Evolutionary conservation across 306 rosid genomes (phyloP), one percentile per base, ranked within the genome.

Genomic region (Cucurbita pepo): DNA sequence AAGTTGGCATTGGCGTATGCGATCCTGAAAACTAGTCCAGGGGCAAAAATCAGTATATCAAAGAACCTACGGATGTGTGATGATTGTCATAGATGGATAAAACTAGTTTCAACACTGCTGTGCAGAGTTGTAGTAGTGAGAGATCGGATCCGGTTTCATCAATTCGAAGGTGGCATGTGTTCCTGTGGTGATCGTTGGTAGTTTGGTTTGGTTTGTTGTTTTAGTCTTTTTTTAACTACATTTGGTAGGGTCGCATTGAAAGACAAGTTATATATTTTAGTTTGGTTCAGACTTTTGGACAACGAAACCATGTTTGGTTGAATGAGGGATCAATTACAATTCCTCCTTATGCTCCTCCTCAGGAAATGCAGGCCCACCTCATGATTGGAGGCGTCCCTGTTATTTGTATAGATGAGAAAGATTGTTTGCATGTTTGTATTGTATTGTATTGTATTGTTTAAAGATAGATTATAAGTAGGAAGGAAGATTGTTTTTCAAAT

Each of bases 261-360:
- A 30, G 3, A 30, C 34, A 30, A 30, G 3, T 30, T 30, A 30
- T 30, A 30, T 30, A 30, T 30, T 30, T 30, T 30, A 30, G 3
- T 30, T 30, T 30, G 89, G 97, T 91, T 70, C 97, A 89, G 77
- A 91, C 97, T 71, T 91, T 91, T 82, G 97, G 97, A 74, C 97
- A 88, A 62, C 83, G 86, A 80, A 88, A 91, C 84, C 97, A 91
- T 38, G 97, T 91, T 76, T 91, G 97, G 81, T 77, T 91, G 85
- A 88, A 91, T 67, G 92, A 91, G 16, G 86, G 97, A 16, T 91
- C 95, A 55, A 87, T 91, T 45, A 91, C 90, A n/a, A 81, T 91
- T 80, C 97, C 97, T 81, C 97, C 97, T 1, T 91, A 91, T 75
- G 97, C 97, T 50, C 97, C 97, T 47, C 95, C 92, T n/a, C 95